These are phyloP conservation scores for Elaphomyces granulatus DNA, from an alignment of 495 filamentous ascomycete species.

Conservation along the genomic window DNA sequence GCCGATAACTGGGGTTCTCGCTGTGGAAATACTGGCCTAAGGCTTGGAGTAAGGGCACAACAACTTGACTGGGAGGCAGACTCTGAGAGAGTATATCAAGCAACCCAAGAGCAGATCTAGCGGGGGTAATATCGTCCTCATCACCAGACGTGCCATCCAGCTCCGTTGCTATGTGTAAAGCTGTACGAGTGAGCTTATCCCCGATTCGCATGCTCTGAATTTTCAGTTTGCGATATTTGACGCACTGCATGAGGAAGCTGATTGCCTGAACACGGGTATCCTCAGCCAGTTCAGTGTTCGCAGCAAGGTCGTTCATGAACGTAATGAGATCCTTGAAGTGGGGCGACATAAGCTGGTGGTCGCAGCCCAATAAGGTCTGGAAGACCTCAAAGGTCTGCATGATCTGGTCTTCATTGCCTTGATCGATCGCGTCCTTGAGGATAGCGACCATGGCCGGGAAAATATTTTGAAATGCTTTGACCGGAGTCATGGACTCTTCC, in stretches of 20 bases:
- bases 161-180: slow-evolving; percentile 77
- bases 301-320: slow-evolving; percentile 84
- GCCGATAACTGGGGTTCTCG: slow-evolving; percentile 58
- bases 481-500: slow-evolving; percentile 60
- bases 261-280: slow-evolving; percentile 82
- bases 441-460: slow-evolving; percentile 83
- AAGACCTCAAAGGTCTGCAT: slow-evolving; percentile 93
- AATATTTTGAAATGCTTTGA: slow-evolving; percentile 58
- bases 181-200: slow-evolving; percentile 71
- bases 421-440: slow-evolving; percentile 65
- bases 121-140: slow-evolving; percentile 84
- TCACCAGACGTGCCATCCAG: slow-evolving; percentile 52
- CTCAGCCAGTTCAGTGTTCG: slow-evolving; percentile 58
- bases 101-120: slow-evolving; percentile 70
- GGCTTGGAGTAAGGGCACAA: slow-evolving; percentile 77
- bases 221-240: slow-evolving; percentile 88
- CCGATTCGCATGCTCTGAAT: slow-evolving; percentile 76
- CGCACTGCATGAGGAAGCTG: slow-evolving; percentile 82
- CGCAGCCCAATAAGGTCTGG: slow-evolving; percentile 85
- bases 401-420: slow-evolving; percentile 67
- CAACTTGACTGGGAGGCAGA: slow-evolving; percentile 84
- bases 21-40: slow-evolving; percentile 67
- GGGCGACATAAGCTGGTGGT: slow-evolving; percentile 62
- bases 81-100: slow-evolving; percentile 78
- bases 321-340: slow-evolving; percentile 84